A percentile compares a stretch with the other conserved stretches of the same genome.
Evolutionary conservation across 23 red algal species (phyloP).

Genomic region (Gracilaria vermiculophylla): DNA sequence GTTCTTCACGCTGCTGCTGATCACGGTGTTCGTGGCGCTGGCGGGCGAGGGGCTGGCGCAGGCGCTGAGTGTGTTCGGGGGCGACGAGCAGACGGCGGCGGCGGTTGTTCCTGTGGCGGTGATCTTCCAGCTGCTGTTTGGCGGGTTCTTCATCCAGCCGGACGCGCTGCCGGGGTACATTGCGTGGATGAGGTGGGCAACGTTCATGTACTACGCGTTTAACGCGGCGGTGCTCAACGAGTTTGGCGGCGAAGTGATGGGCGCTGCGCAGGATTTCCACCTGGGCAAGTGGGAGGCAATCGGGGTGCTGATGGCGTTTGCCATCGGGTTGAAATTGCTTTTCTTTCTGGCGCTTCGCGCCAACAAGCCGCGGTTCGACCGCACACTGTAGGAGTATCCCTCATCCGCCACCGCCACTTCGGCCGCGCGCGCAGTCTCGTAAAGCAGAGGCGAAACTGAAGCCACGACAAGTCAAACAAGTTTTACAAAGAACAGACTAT

Average conservation of each 20-base stretch:
- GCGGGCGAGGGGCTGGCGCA: conserved; percentile 75
- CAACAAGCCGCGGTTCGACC: conserved; percentile 46
- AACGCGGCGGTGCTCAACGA: conserved; percentile 69
- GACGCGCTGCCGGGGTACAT: conserved; percentile 79
- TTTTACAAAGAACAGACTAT: conserved; percentile 4
- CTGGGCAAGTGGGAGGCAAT: conserved; percentile 44
- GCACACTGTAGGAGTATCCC: conserved; percentile 42
- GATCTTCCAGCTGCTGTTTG: conserved; percentile 86
- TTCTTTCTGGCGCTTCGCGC: conserved; percentile 12
- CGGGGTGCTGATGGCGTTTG: conserved; percentile 40
- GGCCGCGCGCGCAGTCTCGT: no score
- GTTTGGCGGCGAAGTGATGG: conserved; percentile 22
- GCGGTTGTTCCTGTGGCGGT: conserved; percentile 78
- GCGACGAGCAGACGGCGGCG: conserved; percentile 70
- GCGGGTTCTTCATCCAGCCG: conserved; percentile 85
- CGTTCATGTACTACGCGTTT: conserved; percentile 87
- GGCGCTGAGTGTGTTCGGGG: conserved; percentile 52
- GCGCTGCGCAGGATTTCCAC: background rate
- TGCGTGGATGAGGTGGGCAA: conserved; percentile 73
- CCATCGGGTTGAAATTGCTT: conserved; percentile 10
- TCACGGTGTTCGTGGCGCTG: conserved; percentile 50
- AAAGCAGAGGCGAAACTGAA: background rate
- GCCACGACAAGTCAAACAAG: background rate
- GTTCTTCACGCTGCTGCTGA: conserved; percentile 69
- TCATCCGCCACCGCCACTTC: no score